A percentile compares a stretch with the other conserved stretches of the same genome.
phyloP scores from a whole-genome alignment of 108 stramenopile genomes.

The Chaetoceros muelleri region DNA sequence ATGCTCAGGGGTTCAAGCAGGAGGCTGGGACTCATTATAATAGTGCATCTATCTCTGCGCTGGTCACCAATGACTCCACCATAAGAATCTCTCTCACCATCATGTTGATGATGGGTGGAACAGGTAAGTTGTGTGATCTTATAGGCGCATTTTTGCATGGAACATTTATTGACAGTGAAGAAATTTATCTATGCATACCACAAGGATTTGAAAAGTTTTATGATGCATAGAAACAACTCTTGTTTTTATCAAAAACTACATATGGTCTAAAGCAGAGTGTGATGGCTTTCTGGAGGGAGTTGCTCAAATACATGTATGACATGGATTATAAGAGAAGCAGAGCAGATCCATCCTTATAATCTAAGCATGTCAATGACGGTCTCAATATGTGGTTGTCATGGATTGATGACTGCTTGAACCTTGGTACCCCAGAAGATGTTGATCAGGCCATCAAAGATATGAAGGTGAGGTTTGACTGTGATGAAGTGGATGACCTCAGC shows the following conservation, averaged over 20 bases:
- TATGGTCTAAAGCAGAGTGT: conserved; percentile 32
- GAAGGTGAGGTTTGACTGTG: conserved; percentile 14
- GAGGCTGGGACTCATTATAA: conserved; percentile 20
- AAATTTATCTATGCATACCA: conserved; percentile 15
- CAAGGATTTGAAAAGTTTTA: conserved; percentile 27
- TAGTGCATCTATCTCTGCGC: conserved; percentile 10
- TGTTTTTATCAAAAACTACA: conserved; percentile 9
- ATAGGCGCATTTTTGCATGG: conserved; percentile 26
- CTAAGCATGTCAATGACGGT: background rate
- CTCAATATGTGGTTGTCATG: conserved; percentile 8
- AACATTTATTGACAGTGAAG: background rate
- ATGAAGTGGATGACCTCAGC: conserved; percentile 15
- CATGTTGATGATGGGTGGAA: conserved; percentile 21
- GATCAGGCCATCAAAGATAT: conserved; percentile 5
- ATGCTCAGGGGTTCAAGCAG: conserved; percentile 26
- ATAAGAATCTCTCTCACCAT: conserved; percentile 13
- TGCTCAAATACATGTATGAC: background rate
- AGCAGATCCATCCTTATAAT: conserved; percentile 18
- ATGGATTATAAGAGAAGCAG: conserved; percentile 9
- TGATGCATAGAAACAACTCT: conserved; percentile 1
- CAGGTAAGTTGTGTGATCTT: conserved; percentile 12
- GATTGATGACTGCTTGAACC: conserved; percentile 24
- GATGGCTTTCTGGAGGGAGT: conserved; percentile 15
- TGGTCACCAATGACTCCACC: conserved; percentile 17
- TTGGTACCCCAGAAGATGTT: conserved; percentile 9